phyloP scores from a whole-genome alignment of 1,284 basidiomycete genomes.

The Paramarasmius palmivorus region DNA sequence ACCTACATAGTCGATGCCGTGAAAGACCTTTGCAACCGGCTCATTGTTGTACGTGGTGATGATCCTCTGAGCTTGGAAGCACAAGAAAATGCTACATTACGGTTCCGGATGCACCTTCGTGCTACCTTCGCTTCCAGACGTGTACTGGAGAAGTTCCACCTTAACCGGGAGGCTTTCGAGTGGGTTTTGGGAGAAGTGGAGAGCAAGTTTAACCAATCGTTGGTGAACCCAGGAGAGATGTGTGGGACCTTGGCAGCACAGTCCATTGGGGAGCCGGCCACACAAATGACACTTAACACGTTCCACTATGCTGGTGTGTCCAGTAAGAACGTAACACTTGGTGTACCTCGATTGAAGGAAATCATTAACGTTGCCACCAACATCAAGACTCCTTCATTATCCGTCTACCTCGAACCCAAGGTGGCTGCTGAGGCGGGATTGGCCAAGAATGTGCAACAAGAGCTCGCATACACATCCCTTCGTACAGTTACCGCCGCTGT shows the following conservation, averaged over 20 bases:
- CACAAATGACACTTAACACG: slow-evolving; percentile 97
- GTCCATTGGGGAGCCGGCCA: slow-evolving; percentile 99
- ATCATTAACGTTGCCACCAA: slow-evolving; percentile 99
- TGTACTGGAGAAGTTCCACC: slow-evolving; percentile 84
- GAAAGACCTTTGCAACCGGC: slow-evolving; percentile 65
- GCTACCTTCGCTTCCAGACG: slow-evolving; percentile 83
- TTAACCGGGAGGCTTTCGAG: slow-evolving; percentile 92
- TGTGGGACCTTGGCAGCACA: slow-evolving; percentile 98
- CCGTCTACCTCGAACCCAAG: slow-evolving; percentile 83
- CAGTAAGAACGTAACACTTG: slow-evolving; percentile 96
- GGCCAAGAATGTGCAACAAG: slow-evolving; percentile 90
- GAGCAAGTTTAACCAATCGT: slow-evolving; percentile 88
- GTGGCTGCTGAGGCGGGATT: slow-evolving; percentile 61
- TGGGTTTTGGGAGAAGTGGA: slow-evolving; percentile 98
- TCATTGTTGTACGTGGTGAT: slow-evolving; percentile 87
- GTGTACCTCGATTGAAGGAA: slow-evolving; percentile 97
- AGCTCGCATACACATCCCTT: slow-evolving; percentile 92
- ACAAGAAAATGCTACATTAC: slow-evolving; percentile 88
- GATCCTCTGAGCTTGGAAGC: slow-evolving; percentile 75
- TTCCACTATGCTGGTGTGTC: slow-evolving; percentile 99
- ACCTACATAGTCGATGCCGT: slow-evolving; percentile 81
- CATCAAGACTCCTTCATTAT: slow-evolving; percentile 96
- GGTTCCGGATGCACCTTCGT: slow-evolving; percentile 93
- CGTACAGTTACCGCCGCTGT: slow-evolving; percentile 95
- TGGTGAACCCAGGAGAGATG: slow-evolving; percentile 97